Evolutionary conservation across 2,329 filamentous ascomycete genomes (phyloP), one percentile per base, ranked within the genome.

Genomic region (Trichoderma hamatum): DNA sequence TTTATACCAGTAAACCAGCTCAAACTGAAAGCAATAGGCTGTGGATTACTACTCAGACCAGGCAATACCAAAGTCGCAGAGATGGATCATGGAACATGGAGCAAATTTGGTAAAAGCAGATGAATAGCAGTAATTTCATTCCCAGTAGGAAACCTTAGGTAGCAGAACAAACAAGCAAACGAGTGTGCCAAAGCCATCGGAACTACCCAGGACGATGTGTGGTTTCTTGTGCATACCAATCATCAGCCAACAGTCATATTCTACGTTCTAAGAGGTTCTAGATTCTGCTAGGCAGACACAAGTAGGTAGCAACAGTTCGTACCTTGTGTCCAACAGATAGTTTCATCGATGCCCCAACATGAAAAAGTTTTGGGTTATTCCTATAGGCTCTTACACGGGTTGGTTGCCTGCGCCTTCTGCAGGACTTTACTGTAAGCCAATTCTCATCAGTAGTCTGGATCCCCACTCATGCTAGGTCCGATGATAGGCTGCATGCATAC

Each of bases 401-500:
- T 24, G 16, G 51, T 16, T 21, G 52, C 28, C 59, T 46, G 36
- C n/a, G 5, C 26, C 28, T 46, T 6, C n/a, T 32, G 63, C 30
- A 66, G 55, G 30, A 3, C 32, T n/a, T 4, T 21, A 26, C 36
- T n/a, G n/a, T n/a, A 30, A 43, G 30, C 16, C 34, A 30, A 56
- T 49, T 56, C 5, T 43, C 28, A 55, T 34, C 34, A 30, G 26
- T 36, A 49, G 30, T 24, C 30, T 52, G 19, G 11, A 19, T 54
- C 21, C 36, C 63, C 52, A n/a, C 60, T 14, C 13, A 56, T 32
- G 19, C 6, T 26, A 56, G 63, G 52, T 46, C 60, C 16, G 26
- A 67, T 59, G 54, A 51, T 49, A n/a, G 52, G 16, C 30, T 51
- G 64, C 36, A 67, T 67, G 39, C 36, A 34, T 21, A 26, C 24